These are phyloP conservation scores for Metarhizium humberi DNA, from an alignment of 2,329 filamentous ascomycete species.

Conservation along the genomic window DNA sequence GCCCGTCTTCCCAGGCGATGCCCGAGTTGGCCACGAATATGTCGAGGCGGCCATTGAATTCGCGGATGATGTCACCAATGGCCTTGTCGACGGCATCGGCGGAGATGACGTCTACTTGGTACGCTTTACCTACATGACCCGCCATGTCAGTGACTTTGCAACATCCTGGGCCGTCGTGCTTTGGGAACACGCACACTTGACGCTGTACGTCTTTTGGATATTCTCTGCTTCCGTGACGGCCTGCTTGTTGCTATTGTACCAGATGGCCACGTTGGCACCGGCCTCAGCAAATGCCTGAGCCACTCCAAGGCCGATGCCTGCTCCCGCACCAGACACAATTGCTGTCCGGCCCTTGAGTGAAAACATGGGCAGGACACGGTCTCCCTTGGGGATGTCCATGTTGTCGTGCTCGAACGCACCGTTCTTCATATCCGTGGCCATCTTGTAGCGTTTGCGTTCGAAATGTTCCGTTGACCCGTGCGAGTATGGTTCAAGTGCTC, in stretches of 20 bases:
- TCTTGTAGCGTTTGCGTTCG: conserved; percentile 10
- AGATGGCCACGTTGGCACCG: conserved; percentile 62
- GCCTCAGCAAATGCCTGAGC: conserved; percentile 59
- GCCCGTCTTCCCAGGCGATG: conserved; percentile 61
- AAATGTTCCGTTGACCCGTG: background rate
- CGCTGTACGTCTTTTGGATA: conserved; percentile 55
- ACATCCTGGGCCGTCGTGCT: background rate
- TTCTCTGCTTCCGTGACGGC: conserved; percentile 51
- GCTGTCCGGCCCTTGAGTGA: conserved; percentile 62
- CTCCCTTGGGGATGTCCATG: conserved; percentile 35
- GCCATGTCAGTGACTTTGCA: background rate
- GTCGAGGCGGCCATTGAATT: conserved; percentile 68
- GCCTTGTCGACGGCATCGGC: conserved; percentile 41
- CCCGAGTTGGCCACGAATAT: conserved; percentile 74
- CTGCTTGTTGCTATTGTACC: conserved; percentile 62
- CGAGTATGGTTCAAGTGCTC: background rate
- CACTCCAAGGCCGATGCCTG: conserved; percentile 57
- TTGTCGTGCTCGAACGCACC: conserved; percentile 50
- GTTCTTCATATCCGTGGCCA: conserved; percentile 30
- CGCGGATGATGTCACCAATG: conserved; percentile 44
- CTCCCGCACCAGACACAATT: conserved; percentile 58
- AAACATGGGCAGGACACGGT: conserved; percentile 54
- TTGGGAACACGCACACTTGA: conserved; percentile 46
- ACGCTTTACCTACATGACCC: conserved; percentile 19
- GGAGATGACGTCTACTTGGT: conserved; percentile 51